Percentiles rank a stretch among this genome's conserved stretches.
These are phyloP conservation scores for Ogataea angusta DNA, from an alignment of 805 yeast genomes.

Conservation along the genomic window DNA sequence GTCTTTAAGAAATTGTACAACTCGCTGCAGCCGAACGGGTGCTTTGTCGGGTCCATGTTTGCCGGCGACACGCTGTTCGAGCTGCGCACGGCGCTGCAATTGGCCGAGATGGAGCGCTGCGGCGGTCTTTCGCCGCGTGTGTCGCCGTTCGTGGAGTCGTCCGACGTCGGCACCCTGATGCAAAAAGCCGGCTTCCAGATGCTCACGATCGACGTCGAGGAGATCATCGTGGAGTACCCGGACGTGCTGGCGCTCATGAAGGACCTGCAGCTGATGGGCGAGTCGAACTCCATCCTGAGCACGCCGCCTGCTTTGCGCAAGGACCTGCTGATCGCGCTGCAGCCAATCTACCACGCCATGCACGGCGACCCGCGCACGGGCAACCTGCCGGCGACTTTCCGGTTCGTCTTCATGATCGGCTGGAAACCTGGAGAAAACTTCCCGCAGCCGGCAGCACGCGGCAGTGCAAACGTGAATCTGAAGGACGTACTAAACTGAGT, in stretches of 20 bases:
- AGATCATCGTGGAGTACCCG: slow-evolving; percentile 75
- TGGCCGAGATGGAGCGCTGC: slow-evolving; percentile 75
- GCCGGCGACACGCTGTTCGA: slow-evolving; percentile 88
- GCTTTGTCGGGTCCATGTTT: slow-evolving; percentile 75
- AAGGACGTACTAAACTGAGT: slow-evolving; percentile 51
- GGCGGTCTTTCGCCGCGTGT: slow-evolving; percentile 82
- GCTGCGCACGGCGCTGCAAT: slow-evolving; percentile 71
- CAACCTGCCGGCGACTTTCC: slow-evolving; percentile 73
- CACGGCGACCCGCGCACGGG: slow-evolving; percentile 58
- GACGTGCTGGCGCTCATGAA: slow-evolving; percentile 62
- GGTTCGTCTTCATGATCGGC: slow-evolving; percentile 80
- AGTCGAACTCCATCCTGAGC: slow-evolving; percentile 56
- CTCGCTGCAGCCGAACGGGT: slow-evolving; percentile 72
- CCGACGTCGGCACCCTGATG: slow-evolving; percentile 70
- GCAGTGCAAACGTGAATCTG: slow-evolving; percentile 64
- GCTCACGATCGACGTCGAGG: slow-evolving; percentile 82
- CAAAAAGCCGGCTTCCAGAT: slow-evolving; percentile 75
- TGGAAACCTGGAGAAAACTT: slow-evolving; percentile 75
- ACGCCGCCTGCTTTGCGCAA: slow-evolving; percentile 44
- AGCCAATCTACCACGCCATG: slow-evolving; percentile 65
- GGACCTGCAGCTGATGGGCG: slow-evolving; percentile 82
- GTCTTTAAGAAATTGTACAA: slow-evolving; percentile 53
- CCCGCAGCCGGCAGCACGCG: slow-evolving; percentile 71
- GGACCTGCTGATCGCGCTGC: slow-evolving; percentile 71
- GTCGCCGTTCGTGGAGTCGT: slow-evolving; percentile 75